These are phyloP conservation scores for Kingdonia uniflora DNA, from an alignment of 164 flowering plant species.

Conservation along the genomic window DNA sequence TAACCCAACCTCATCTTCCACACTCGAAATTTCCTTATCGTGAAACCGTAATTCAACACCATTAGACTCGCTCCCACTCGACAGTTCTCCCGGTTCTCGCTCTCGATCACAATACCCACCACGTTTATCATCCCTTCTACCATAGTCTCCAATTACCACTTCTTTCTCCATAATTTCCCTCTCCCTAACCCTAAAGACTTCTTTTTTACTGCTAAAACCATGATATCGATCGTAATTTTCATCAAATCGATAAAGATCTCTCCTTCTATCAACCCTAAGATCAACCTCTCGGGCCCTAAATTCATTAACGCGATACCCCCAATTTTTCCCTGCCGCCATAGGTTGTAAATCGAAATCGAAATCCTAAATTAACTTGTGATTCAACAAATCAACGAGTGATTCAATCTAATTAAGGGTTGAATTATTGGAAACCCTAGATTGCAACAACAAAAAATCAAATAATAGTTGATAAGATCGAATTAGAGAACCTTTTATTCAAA, in stretches of 20 bases:
- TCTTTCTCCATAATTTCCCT: conserved; percentile 31
- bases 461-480: no score
- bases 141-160: neutral
- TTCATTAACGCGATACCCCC: conserved; percentile 45
- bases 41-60: conserved; percentile 29
- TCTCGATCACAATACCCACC: conserved; percentile 21
- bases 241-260: neutral
- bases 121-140: neutral
- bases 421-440: no score
- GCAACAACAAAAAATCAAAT: no score
- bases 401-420: no score
- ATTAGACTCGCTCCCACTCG: conserved; percentile 82
- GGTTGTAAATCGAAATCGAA: no score
- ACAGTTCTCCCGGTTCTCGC: conserved; percentile 77
- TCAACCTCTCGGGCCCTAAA: conserved; percentile 30
- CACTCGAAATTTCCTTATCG: conserved; percentile 17
- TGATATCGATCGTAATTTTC: no score
- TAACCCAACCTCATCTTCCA: conserved; percentile 32
- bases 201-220: conserved; percentile 12
- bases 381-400: no score
- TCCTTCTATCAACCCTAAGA: conserved; percentile 7
- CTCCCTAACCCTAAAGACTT: conserved; percentile 15
- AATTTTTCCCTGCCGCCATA: conserved; percentile 69
- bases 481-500: no score
- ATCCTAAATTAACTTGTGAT: no score